phyloP scores from a whole-genome alignment of 129 eudicot species.

The Artemisia tridentata region DNA sequence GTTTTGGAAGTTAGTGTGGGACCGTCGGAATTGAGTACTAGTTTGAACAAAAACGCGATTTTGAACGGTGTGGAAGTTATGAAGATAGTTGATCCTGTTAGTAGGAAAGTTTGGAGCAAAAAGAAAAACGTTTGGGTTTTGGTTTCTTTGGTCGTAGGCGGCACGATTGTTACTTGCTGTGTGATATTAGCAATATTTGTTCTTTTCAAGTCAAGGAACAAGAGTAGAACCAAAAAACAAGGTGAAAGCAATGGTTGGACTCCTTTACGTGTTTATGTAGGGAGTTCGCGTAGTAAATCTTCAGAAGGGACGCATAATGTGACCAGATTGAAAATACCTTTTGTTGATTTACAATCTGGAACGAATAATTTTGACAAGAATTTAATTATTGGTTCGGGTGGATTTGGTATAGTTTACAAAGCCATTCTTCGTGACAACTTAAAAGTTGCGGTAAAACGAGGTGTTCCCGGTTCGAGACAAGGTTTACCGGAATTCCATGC shows the following conservation, averaged over 20 bases:
- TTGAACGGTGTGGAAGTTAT: constrained; percentile 85
- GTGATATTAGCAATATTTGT: constrained; percentile 36
- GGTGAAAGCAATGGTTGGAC: constrained; percentile 78
- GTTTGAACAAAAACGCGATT: constrained; percentile 68
- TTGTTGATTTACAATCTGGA: constrained; percentile 57
- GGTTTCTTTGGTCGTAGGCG: constrained; percentile 48
- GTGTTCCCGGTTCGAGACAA: constrained; percentile 80
- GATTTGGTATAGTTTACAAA: constrained; percentile 85
- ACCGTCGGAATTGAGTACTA: constrained; percentile 69
- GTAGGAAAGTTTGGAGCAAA: constrained; percentile 7
- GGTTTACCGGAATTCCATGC: constrained; percentile 89
- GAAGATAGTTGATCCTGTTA: constrained; percentile 51
- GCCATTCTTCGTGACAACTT: constrained; percentile 57
- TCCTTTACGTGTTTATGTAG: constrained; percentile 47
- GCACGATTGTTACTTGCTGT: constrained; percentile 32
- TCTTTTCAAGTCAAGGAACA: constrained; percentile 39
- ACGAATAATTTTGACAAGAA: constrained; percentile 74
- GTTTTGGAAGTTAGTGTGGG: constrained; percentile 61
- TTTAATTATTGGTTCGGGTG: constrained; percentile 74
- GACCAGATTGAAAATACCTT: constrained; percentile 61
- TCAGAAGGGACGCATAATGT: constrained; percentile 59
- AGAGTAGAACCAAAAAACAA: constrained; percentile 39
- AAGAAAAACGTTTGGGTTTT: constrained; percentile 49
- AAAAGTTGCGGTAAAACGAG: constrained; percentile 80
- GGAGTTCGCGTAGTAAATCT: constrained; percentile 56